Evolutionary conservation across 192 early-diverging fungal genomes (phyloP).

Genomic region (Rhizoclosmatium sp.): DNA sequence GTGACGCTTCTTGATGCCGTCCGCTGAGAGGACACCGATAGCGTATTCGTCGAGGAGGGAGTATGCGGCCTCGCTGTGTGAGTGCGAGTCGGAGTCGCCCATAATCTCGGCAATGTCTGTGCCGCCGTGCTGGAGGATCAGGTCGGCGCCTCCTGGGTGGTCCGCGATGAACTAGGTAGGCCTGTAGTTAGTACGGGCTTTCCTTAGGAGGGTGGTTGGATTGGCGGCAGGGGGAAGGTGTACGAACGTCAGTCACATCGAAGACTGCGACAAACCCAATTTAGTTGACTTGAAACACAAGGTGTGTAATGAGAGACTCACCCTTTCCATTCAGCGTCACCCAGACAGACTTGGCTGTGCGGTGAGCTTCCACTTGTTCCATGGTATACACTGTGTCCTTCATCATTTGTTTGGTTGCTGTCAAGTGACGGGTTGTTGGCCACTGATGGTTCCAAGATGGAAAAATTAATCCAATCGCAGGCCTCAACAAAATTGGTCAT

Average conservation of each 20-base stretch:
- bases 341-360: slow-evolving; percentile 78
- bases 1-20: slow-evolving; percentile 7
- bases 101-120: slow-evolving; percentile 82
- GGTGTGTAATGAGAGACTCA: slow-evolving; percentile 5
- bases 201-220: not conserved
- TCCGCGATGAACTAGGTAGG: slow-evolving; percentile 75
- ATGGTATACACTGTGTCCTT: slow-evolving; percentile 52
- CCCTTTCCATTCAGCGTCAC: slow-evolving; percentile 75
- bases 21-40: slow-evolving; percentile 64
- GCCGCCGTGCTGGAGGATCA: slow-evolving; percentile 87
- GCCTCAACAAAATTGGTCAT: no score
- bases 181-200: not conserved
- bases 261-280: slow-evolving; percentile 16
- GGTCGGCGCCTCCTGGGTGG: slow-evolving; percentile 93
- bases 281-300: not conserved
- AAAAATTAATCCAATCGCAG: no score
- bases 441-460: no score
- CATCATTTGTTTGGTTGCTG: no score
- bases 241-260: slow-evolving; percentile 23
- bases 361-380: slow-evolving; percentile 79
- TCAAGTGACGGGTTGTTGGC: no score
- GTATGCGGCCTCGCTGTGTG: slow-evolving; percentile 86
- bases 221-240: not conserved
- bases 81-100: slow-evolving; percentile 78
- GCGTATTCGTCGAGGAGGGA: slow-evolving; percentile 84